Percentiles rank a stretch among this genome's conserved stretches.
Conservation (phyloP, 1,139 yeast genomes). For the Yamadazyma songkhlaensis region DNA sequence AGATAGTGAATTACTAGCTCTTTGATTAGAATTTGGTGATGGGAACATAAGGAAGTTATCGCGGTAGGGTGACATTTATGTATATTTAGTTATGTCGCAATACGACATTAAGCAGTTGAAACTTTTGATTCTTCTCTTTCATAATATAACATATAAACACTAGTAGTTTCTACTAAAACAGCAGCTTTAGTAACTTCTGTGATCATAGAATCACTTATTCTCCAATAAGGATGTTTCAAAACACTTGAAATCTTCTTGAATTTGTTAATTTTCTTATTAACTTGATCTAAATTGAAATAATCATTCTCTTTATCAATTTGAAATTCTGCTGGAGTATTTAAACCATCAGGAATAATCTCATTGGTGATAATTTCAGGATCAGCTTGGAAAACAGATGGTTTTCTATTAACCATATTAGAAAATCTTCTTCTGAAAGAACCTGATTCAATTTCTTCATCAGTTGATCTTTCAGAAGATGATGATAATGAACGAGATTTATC, state of each 20-base stretch:
- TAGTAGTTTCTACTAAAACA: conserved; percentile 65
- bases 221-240: conserved; percentile 74
- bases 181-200: conserved; percentile 60
- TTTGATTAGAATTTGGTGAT: conserved; percentile 40
- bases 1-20: conserved; percentile 18
- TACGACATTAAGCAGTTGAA: not conserved
- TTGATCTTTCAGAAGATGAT: conserved; percentile 11
- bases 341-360: conserved; percentile 40
- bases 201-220: conserved; percentile 73
- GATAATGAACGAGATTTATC: conserved; percentile 8
- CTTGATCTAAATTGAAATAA: conserved; percentile 19
- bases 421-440: conserved; percentile 35
- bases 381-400: conserved; percentile 43
- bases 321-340: conserved; percentile 44
- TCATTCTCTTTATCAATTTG: conserved; percentile 31
- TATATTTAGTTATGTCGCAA: not conserved
- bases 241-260: conserved; percentile 54
- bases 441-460: conserved; percentile 19
- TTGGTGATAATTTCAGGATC: conserved; percentile 36
- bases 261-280: conserved; percentile 23
- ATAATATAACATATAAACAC: conserved; percentile 81
- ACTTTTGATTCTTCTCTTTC: conserved; percentile 38
- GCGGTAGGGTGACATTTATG: too few relatives aligned
- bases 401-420: conserved; percentile 43
- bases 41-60: conserved; percentile 24